A percentile compares a stretch with the other conserved stretches of the same genome.
Conservation (phyloP, 176 grass and related monocot species). For the Panicum miliaceum region DNA sequence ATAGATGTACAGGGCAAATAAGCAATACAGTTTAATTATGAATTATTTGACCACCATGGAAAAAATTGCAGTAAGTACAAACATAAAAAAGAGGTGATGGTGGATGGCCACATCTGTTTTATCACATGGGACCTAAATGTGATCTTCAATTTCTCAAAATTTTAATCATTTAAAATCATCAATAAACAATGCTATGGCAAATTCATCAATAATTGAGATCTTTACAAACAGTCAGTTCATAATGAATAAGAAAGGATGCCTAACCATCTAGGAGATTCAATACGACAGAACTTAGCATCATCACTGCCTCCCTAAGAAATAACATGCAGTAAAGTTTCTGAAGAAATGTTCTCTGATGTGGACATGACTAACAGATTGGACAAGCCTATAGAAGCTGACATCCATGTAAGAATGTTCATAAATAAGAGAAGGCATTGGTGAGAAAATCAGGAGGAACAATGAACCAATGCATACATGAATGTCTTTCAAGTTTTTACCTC, state of each 20-base stretch:
- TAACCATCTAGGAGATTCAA: constrained; percentile 9
- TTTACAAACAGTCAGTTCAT: background rate
- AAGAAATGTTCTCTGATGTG: background rate
- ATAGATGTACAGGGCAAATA: background rate
- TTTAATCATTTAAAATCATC: background rate
- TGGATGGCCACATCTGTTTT: background rate
- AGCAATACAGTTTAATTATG: background rate
- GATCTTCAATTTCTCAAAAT: background rate
- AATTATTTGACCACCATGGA: background rate
- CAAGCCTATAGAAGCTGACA: background rate
- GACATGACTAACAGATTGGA: background rate
- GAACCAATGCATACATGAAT: constrained; percentile 29
- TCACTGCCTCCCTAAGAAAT: background rate
- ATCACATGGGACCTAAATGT: background rate
- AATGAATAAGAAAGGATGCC: constrained; percentile 11
- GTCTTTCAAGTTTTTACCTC: constrained; percentile 55
- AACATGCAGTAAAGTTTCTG: constrained; percentile 16
- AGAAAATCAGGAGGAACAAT: background rate
- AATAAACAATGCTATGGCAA: background rate
- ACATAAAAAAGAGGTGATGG: background rate
- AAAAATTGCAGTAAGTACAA: background rate
- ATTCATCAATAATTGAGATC: background rate
- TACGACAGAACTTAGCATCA: background rate
- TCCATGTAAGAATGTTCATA: background rate
- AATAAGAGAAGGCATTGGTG: background rate